Conservation (phyloP, 768 basidiomycete species). For the Omphalotus guepiniiformis region DNA sequence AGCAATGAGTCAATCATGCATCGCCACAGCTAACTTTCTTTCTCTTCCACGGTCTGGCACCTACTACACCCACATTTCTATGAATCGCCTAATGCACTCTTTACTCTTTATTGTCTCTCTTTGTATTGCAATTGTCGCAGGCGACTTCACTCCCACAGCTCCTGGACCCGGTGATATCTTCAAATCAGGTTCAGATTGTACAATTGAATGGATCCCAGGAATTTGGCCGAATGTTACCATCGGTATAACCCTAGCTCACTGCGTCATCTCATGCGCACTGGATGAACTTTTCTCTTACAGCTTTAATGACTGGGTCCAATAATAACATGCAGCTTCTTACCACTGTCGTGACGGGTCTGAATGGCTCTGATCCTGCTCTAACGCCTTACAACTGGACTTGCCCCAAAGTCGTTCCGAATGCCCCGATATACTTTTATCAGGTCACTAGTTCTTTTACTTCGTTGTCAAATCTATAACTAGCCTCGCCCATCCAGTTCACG, state of each 20-base stretch:
- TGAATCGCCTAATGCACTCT: constrained; percentile 2
- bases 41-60: constrained; percentile 8
- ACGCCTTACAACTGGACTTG: constrained; percentile 33
- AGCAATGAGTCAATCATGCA: no score
- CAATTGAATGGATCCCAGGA: constrained; percentile 28
- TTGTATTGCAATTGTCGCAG: constrained; percentile 10
- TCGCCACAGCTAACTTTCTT: no score
- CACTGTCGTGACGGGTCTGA: constrained; percentile 23
- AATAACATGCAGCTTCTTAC: constrained; percentile 28
- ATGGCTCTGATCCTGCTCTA: constrained; percentile 24
- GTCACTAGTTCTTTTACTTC: constrained; percentile 12
- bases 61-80: neutral
- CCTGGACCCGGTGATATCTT: constrained; percentile 36
- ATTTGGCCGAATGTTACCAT: constrained; percentile 34
- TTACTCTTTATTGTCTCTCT: constrained; percentile 8
- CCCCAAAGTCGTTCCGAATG: constrained; percentile 32
- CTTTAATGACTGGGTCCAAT: constrained; percentile 37
- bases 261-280: no score
- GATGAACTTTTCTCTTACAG: constrained; percentile 13
- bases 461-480: neutral
- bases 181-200: constrained; percentile 28
- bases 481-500: constrained; percentile 21
- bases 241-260: constrained; percentile 17
- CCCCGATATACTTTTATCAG: constrained; percentile 38
- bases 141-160: constrained; percentile 26